Evolutionary conservation across 1,139 yeast species (phyloP).

Genomic region (Ogataea hybrid): DNA sequence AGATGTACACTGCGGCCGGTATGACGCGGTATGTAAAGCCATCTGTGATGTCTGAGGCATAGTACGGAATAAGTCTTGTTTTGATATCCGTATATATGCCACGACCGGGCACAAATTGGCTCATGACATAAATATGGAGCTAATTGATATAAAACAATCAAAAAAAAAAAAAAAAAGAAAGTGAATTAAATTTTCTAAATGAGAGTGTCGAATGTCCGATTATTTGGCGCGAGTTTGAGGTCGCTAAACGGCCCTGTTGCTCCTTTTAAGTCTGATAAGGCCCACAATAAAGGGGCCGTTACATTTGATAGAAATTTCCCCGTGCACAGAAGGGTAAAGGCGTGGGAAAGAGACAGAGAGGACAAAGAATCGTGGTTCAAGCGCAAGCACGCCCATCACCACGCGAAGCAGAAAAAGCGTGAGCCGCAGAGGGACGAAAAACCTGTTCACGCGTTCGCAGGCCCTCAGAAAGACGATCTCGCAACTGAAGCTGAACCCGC

Average conservation of each 20-base stretch:
- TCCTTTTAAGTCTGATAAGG: constrained; percentile 21
- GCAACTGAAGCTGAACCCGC: constrained; percentile 34
- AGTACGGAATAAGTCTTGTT: constrained; percentile 57
- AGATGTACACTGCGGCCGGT: constrained; percentile 79
- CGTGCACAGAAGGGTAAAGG: constrained; percentile 37
- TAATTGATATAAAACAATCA: not conserved
- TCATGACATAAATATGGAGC: not conserved
- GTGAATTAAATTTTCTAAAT: not conserved
- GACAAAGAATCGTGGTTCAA: constrained; percentile 55
- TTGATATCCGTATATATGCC: constrained; percentile 59
- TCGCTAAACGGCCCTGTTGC: constrained; percentile 22
- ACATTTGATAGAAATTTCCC: constrained; percentile 47
- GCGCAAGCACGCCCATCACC: constrained; percentile 56
- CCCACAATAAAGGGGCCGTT: constrained; percentile 13
- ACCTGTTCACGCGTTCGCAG: constrained; percentile 4
- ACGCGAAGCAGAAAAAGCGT: constrained; percentile 42
- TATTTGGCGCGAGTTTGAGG: constrained; percentile 1
- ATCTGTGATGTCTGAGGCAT: constrained; percentile 76
- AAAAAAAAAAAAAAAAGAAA: not conserved
- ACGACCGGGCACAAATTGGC: constrained; percentile 19
- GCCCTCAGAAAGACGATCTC: constrained; percentile 10
- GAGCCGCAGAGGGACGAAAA: constrained; percentile 13
- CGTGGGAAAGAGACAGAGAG: constrained; percentile 57
- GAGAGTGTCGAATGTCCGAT: not conserved
- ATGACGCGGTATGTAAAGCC: constrained; percentile 85